Percentiles rank a stretch among this genome's conserved stretches.
phyloP scores from a whole-genome alignment of 2,329 filamentous ascomycete species.

The Calycina marina region DNA sequence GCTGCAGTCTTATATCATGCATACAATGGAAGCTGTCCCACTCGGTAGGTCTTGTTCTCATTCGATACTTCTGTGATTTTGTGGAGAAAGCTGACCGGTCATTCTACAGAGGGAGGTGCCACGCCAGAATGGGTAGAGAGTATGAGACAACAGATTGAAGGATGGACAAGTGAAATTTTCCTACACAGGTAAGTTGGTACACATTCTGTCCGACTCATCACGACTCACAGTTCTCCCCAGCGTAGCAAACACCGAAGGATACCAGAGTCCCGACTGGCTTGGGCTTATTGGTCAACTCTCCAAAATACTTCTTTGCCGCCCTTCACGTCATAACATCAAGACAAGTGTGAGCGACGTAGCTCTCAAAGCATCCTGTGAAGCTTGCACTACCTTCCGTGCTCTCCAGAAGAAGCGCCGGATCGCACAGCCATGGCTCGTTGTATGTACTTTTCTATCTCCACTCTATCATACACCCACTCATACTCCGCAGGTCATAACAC shows the following conservation, averaged over 20 bases:
- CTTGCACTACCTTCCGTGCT: constrained; percentile 8
- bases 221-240: neutral
- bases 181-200: neutral
- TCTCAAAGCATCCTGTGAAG: constrained; percentile 6
- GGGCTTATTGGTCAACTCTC: constrained; percentile 7
- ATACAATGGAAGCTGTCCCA: constrained; percentile 6
- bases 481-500: too few species aligned
- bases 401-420: constrained; percentile 8
- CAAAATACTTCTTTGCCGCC: constrained; percentile 4
- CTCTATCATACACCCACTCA: too few species aligned
- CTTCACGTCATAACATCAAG: constrained; percentile 3
- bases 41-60: too few species aligned
- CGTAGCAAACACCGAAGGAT: constrained; percentile 5
- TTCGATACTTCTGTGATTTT: too few species aligned
- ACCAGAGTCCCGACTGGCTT: constrained; percentile 8
- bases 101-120: constrained; percentile 1
- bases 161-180: constrained; percentile 6
- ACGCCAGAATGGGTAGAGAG: constrained; percentile 7
- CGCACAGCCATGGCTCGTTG: constrained; percentile 8
- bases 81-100: too few species aligned
- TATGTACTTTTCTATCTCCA: too few species aligned
- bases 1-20: constrained; percentile 7
- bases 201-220: neutral
- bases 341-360: constrained; percentile 4
- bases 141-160: constrained; percentile 7